Evolutionary conservation across 371 early-diverging fungal species (phyloP).

Genomic region (Catenaria anguillulae): DNA sequence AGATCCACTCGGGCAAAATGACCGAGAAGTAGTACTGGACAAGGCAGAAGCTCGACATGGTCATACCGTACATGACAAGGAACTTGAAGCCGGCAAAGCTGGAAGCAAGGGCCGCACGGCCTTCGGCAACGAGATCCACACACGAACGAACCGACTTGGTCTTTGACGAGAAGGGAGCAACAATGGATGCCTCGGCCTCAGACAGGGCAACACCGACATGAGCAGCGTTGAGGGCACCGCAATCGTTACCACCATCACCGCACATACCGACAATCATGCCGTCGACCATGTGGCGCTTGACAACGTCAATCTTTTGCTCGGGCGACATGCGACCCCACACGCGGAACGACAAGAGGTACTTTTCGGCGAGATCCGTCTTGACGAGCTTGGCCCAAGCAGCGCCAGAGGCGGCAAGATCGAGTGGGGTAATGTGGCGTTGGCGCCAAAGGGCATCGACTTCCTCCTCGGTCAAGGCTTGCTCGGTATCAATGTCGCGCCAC

Average conservation of each 20-base stretch:
- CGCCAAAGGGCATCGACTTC: constrained; percentile 10
- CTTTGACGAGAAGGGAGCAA: constrained; percentile 66
- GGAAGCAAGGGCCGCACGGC: constrained; percentile 57
- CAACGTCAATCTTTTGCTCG: constrained; percentile 44
- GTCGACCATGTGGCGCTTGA: constrained; percentile 46
- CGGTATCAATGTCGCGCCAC: constrained; percentile 13
- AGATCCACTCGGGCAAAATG: constrained; percentile 38
- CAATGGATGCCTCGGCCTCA: constrained; percentile 68
- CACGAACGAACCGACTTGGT: constrained; percentile 48
- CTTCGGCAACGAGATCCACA: constrained; percentile 54
- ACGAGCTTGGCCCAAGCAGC: constrained; percentile 38
- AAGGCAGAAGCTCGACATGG: constrained; percentile 21
- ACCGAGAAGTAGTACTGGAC: constrained; percentile 2
- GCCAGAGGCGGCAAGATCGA: constrained; percentile 53
- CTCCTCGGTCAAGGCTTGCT: constrained; percentile 14
- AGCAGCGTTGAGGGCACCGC: constrained; percentile 77
- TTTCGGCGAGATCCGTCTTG: constrained; percentile 6
- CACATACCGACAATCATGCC: constrained; percentile 67
- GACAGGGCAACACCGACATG: constrained; percentile 81
- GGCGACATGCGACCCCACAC: constrained; percentile 68
- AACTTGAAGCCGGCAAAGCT: constrained; percentile 62
- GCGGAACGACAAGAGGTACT: constrained; percentile 16
- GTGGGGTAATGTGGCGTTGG: constrained; percentile 1
- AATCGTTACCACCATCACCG: constrained; percentile 94
- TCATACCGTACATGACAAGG: constrained; percentile 48